Base-by-base conservation (phyloP, 192 early-diverging fungal genomes). In the Podila verticillata region DNA sequence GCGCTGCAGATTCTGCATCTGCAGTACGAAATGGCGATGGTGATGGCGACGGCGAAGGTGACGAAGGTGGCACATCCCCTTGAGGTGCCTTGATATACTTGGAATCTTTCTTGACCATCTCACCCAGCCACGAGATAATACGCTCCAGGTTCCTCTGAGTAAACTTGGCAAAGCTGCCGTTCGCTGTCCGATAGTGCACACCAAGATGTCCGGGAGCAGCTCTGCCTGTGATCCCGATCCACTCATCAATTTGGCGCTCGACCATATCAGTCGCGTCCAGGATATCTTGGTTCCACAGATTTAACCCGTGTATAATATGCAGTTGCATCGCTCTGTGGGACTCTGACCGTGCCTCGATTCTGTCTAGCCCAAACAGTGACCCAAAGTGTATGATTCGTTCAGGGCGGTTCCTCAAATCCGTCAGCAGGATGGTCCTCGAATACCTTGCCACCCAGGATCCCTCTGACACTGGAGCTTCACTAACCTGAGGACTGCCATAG, bases 351-450 rank as follows among this genome's bases (percentile, higher is more conserved):
- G 67, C 51, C 28, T 67, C 39, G 19, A 84, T 63, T 30, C 82
- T 61, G 9, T 63, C 71, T 24, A 57, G 31, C 26, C 67, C 72
- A 58, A 74, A 84, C 22, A 84, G 56, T 4, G 82, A 84, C 10
- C 82, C 82, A 63, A 84, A 74, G 19, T 65, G 44, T 31, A 77
- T 22, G 17, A 75, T 59, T 35, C 57, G 47, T 36, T 80, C 77
- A 10, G 47, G 54, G 3, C 75, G 61, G 34, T n/a, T 30, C 15
- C 7, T n/a, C 35, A 84, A 64, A 15, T 65, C 63, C 20, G 44
- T 48, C 17, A 81, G 9, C 4, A 35, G 13, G n/a, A 84, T 65
- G 20, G 54, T 66, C 19, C 51, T 62, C 17, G 15, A 54, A 39
- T 59, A 57, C 32, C 32, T 9, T 9, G 9, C 72, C 47, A 13